Percentiles rank a stretch among this genome's conserved stretches.
phyloP scores from a whole-genome alignment of 176 grass and related monocot species.

The Carex cristatella region DNA sequence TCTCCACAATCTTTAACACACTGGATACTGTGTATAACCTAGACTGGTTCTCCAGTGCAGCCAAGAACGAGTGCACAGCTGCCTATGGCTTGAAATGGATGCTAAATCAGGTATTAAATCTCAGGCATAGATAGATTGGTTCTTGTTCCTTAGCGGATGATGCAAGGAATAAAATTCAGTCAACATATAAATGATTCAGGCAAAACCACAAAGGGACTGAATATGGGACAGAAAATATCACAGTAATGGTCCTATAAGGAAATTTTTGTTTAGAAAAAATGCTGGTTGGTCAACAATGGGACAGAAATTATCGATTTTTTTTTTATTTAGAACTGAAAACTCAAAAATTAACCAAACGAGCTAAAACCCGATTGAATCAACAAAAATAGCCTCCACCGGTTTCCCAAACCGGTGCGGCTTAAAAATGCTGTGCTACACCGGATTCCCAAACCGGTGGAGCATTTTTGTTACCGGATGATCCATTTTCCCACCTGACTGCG shows the following conservation, averaged over 20 bases:
- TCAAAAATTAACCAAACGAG: too few species aligned
- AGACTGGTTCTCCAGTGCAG: slow-evolving; percentile 76
- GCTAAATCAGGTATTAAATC: slow-evolving; percentile 71
- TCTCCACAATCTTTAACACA: slow-evolving; percentile 55
- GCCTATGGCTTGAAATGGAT: slow-evolving; percentile 97
- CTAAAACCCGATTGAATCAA: too few species aligned
- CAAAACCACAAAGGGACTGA: background rate
- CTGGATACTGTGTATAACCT: slow-evolving; percentile 72
- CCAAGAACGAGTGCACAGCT: slow-evolving; percentile 84
- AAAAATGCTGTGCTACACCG: too few species aligned
- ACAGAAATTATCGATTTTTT: background rate
- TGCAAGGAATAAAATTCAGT: background rate
- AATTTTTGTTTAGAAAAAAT: background rate
- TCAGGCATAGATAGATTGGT: background rate
- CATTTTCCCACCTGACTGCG: too few species aligned
- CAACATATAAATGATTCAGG: background rate
- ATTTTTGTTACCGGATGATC: too few species aligned
- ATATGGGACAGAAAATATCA: background rate
- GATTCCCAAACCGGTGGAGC: too few species aligned
- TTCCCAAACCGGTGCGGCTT: too few species aligned
- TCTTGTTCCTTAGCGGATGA: background rate
- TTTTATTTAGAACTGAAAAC: too few species aligned
- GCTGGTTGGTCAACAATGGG: background rate
- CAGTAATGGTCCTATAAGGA: background rate
- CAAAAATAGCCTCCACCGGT: too few species aligned